Conservation (phyloP, 2,329 filamentous ascomycete species). For the Colletotrichum filicis region DNA sequence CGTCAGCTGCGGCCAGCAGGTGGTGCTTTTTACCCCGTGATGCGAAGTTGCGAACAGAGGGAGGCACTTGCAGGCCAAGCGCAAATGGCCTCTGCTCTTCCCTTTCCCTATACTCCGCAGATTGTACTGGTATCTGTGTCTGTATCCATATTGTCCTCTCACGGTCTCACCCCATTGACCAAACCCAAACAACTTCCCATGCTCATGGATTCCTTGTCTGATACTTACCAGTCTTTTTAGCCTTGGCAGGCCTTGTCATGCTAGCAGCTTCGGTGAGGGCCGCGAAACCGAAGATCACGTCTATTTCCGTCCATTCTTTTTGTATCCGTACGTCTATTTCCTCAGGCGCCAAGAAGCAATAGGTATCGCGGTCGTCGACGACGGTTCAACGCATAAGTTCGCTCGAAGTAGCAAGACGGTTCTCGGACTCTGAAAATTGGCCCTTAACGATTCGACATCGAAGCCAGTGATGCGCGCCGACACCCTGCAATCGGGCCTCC, state of each 20-base stretch:
- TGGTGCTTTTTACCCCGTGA: neutral
- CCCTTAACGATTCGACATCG: neutral
- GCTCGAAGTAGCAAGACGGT: neutral
- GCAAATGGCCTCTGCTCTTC: neutral
- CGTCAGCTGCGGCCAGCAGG: neutral
- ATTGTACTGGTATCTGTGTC: too few species aligned
- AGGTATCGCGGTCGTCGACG: neutral
- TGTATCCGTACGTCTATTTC: neutral
- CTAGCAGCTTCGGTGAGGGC: constrained; percentile 19
- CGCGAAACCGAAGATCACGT: constrained; percentile 17
- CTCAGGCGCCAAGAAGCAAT: neutral
- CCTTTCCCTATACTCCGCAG: neutral
- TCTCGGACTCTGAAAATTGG: neutral
- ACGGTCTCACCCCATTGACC: neutral
- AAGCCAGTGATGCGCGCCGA: neutral
- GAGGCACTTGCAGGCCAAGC: neutral
- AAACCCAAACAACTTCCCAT: neutral
- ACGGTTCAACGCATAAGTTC: neutral
- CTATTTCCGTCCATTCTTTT: constrained; percentile 16
- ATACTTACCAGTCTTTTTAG: neutral
- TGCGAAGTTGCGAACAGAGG: neutral
- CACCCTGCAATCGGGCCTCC: neutral
- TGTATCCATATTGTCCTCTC: neutral
- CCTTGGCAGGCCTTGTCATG: neutral
- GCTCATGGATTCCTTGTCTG: constrained; percentile 9